Conservation (phyloP, 2,329 filamentous ascomycete genomes). For the Ciborinia camelliae region DNA sequence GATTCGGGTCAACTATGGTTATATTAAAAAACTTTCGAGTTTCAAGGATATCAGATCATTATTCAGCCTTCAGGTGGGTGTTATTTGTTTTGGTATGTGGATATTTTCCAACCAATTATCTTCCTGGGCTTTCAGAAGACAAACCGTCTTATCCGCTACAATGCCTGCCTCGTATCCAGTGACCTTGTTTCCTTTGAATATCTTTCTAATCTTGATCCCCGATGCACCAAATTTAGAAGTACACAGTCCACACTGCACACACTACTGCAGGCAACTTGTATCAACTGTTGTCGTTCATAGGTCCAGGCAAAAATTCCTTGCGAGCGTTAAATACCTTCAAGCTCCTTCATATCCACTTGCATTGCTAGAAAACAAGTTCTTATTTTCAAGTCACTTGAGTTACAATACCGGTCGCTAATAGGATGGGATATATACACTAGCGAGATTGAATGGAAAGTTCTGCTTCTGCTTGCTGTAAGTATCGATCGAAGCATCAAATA, state of each 20-base stretch:
- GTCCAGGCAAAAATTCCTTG: not conserved
- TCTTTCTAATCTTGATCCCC: not conserved
- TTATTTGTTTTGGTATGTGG: not conserved
- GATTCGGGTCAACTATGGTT: not conserved
- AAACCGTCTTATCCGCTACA: not conserved
- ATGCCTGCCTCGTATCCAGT: constrained; percentile 1
- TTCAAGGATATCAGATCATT: not conserved
- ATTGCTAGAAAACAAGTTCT: not conserved
- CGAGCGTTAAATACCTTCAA: not conserved
- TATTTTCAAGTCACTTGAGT: not conserved
- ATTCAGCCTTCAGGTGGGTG: no score
- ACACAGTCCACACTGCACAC: no score
- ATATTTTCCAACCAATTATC: not conserved
- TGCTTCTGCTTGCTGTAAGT: not conserved
- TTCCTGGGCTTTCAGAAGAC: not conserved
- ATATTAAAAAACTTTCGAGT: not conserved
- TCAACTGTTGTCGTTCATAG: not conserved
- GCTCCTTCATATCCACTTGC: not conserved
- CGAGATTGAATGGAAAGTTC: not conserved
- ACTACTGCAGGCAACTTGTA: not conserved
- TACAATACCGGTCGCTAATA: not conserved
- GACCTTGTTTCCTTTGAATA: not conserved
- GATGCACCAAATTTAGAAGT: not conserved
- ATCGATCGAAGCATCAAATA: not conserved
- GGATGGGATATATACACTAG: not conserved